A percentile compares a stretch with the other conserved stretches of the same genome.
phyloP scores from a whole-genome alignment of 2,329 filamentous ascomycete species.

The Colletotrichum sidae region DNA sequence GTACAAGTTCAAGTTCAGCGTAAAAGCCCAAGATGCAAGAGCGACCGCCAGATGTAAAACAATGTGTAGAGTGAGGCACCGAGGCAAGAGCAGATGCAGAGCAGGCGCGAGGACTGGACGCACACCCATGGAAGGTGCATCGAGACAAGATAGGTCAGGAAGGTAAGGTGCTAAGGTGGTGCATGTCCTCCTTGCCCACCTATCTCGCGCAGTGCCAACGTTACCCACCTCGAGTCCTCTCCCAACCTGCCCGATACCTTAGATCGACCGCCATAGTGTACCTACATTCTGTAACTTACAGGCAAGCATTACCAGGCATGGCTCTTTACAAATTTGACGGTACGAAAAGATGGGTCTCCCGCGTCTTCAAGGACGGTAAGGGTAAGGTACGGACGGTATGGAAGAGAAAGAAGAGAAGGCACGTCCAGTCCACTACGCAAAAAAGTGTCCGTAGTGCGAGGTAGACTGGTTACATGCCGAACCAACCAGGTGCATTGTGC shows the following conservation, averaged over 20 bases:
- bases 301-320: constrained; percentile 25
- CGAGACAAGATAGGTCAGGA: too few species aligned
- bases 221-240: not conserved
- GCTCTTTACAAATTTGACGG: constrained; percentile 3
- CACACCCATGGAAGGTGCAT: too few species aligned
- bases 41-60: not conserved
- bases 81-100: constrained; percentile 17
- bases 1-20: not conserved
- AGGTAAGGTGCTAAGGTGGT: too few species aligned
- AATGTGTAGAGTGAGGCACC: constrained; percentile 9
- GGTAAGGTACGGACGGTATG: not conserved
- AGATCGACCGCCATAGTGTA: constrained; percentile 6
- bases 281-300: too few species aligned
- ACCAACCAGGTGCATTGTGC: constrained; percentile 2
- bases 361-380: not conserved
- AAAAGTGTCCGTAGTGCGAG: not conserved
- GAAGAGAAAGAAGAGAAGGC: not conserved
- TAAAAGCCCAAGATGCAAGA: not conserved
- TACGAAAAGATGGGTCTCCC: constrained; percentile 19
- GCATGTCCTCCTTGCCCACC: too few species aligned
- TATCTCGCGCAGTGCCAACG: too few species aligned
- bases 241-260: constrained; percentile 19
- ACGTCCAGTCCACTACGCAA: not conserved
- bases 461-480: not conserved
- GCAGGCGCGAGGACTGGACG: too few species aligned